Base-by-base conservation (phyloP, 139 green algal genomes). In the Chlorella sp. region DNA sequence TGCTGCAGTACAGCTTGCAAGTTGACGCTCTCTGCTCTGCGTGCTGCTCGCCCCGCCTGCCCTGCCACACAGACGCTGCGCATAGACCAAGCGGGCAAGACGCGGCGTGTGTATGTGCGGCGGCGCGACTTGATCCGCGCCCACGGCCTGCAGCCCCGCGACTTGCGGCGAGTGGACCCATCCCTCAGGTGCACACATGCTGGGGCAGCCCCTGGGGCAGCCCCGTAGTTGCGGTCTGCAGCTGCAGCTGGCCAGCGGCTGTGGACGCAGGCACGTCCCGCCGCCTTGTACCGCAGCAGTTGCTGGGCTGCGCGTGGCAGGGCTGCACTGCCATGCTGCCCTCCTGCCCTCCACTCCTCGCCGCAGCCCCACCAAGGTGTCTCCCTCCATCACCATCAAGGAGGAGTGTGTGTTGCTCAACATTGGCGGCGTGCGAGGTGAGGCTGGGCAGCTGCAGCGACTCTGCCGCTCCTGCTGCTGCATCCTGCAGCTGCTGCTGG, bases 151-250 rank as follows among this genome's bases (percentile, higher is more conserved):
- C 93, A 96, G 91, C 96, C 96, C 36, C 94, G 96, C 15, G 96
- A 99, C 85, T 83, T 99, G 73, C 90, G 96, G 20, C 92, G 96
- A 38, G 96, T 99, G 51, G 96, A 99, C 87, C 96, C 95, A 23
- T 92, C 92, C 7, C 90, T 98, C 0, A 74, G 78, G 78, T 82
- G 76, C 26, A 60, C 4, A 51, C 44, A 51, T 16, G 9, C 9
- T 6, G 44, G 44, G 44, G 44, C 44, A 51, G 44, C 9, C 9
- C 44, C 6, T 16, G 7, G 6, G 6, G 44, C 44, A 51, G 44
- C 44, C 7, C 7, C 44, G 9, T 51, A n/a, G 44, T 51, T 51
- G 44, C 44, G 44, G 9, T 9, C 44, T 51, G 44, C 44, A 16
- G 44, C 9, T 51, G 44, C n/a, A 12, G 44, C 44, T 47, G 73